Evolutionary conservation across 805 yeast species (phyloP).

Genomic region (Ogataea parapolymorpha): DNA sequence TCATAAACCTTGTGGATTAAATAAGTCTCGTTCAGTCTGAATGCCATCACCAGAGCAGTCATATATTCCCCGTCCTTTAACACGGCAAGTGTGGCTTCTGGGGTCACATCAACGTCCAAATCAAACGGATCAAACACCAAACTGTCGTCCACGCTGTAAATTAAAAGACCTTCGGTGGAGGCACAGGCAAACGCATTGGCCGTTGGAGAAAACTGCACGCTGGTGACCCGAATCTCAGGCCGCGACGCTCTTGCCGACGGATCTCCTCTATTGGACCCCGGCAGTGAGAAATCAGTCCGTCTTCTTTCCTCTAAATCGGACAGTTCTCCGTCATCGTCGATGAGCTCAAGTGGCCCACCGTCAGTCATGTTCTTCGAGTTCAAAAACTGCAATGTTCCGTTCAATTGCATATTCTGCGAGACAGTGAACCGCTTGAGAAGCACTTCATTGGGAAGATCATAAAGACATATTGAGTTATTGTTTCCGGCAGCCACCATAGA

Average conservation of each 20-base stretch:
- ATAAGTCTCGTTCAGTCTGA: constrained; percentile 80
- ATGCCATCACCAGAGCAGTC: constrained; percentile 85
- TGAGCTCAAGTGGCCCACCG: constrained; percentile 76
- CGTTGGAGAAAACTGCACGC: constrained; percentile 83
- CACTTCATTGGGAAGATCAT: constrained; percentile 87
- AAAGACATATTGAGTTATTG: constrained; percentile 85
- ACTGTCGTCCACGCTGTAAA: constrained; percentile 75
- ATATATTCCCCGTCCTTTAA: constrained; percentile 61
- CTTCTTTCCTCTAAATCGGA: constrained; percentile 72
- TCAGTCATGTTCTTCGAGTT: constrained; percentile 85
- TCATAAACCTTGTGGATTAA: constrained; percentile 74
- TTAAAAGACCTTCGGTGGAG: constrained; percentile 86
- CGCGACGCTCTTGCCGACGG: constrained; percentile 69
- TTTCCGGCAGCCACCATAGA: constrained; percentile 91
- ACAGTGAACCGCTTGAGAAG: constrained; percentile 77
- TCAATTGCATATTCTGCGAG: constrained; percentile 83
- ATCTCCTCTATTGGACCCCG: constrained; percentile 86
- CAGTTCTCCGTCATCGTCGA: constrained; percentile 82
- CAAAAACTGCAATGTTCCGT: constrained; percentile 78
- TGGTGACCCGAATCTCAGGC: constrained; percentile 80
- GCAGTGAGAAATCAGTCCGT: constrained; percentile 61
- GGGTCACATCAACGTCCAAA: constrained; percentile 88
- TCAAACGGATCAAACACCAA: constrained; percentile 91
- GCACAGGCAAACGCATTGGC: constrained; percentile 90
- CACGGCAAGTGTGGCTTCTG: constrained; percentile 63